Base-by-base conservation (phyloP, 139 green algal genomes). In the Chlorella sorokiniana region DNA sequence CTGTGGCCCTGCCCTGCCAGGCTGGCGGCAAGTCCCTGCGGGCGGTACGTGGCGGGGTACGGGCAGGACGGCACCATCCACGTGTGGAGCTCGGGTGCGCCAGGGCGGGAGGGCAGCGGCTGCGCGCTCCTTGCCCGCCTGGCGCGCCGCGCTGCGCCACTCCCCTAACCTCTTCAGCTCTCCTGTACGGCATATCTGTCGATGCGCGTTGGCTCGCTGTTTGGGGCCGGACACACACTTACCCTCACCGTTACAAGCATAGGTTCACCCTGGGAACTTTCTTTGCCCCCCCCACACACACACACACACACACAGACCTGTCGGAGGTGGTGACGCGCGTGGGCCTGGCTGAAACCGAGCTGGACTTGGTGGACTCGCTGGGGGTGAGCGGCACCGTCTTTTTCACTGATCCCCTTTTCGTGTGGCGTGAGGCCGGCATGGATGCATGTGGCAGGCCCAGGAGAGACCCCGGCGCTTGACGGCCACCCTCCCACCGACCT, bases 381-480 rank as follows among this genome's bases (percentile, higher is more conserved):
- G 79, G 87, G 8, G 82, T 95, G 7, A 92, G 92, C 11, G 91
- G 91, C 1, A 88, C 92, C 45, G 91, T 92, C 9, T 62, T 85
- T 4, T 92, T 23, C 23, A 37, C n/a, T n/a, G n/a, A n/a, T n/a
- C n/a, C n/a, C n/a, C n/a, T n/a, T n/a, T n/a, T n/a, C n/a, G n/a
- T n/a, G n/a, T n/a, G n/a, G n/a, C n/a, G n/a, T n/a, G n/a, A n/a
- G n/a, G n/a, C n/a, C n/a, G 18, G n/a, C 8, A n/a, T 38, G 61
- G 61, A 37, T 38, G 61, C n/a, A 37, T 38, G 3, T 37, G 14
- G 14, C 27, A 20, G 25, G 52, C 9, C 52, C 52, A n/a, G 52
- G 22, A 61, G 3, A 23, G 4, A 10, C 4, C 4, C 25, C 52
- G 3, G 3, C 52, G 5, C 52, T 61, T 20, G 9, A n/a, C 5